Base-by-base conservation (phyloP, 2,329 filamentous ascomycete genomes). In the Phialemoniopsis sp. region DNA sequence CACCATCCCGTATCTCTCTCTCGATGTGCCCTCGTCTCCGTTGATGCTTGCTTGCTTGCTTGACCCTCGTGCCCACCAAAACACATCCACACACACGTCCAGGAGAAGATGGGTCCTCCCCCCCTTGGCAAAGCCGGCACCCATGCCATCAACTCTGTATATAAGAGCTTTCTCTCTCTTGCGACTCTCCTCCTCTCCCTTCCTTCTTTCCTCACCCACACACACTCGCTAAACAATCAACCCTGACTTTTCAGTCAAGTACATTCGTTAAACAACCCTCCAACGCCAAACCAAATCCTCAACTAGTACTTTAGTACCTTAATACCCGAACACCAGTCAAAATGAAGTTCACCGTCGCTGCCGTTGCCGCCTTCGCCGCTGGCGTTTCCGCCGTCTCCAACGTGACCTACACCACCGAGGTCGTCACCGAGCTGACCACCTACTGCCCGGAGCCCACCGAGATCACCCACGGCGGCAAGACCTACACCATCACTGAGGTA, bases 361-460 rank as follows among this genome's bases (percentile, higher is more conserved):
- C 68, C 59, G 54, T 75, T 51, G 57, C 73, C 57, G 73, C 73
- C 54, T 67, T 72, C 62, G 70, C 62, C 58, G 65, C 67, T 55
- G 72, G 70, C 60, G 67, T 49, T 50, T 53, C 58, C 46, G 61
- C 61, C 47, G 39, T 43, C 44, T 48, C 57, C 55, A 73, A 74
- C 62, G 67, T 68, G 51, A 70, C 67, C 59, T 77, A 76, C 64
- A 73, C 72, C 65, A 87, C 82, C 51, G 78, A 84, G 72, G 68
- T 80, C 49, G 76, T 87, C 48, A 80, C 78, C 42, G 64, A 68
- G 42, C 78, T 78, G 70, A 80, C 76, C 66, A 89, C 84, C 58
- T 87, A 73, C 78, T 89, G 85, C 79, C 82, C 85, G 16, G 70
- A 58, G 50, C 62, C 84, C 49, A 87, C 84, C 53, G 63, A 69